Evolutionary conservation across 106 monocot species (phyloP), one percentile per base, ranked within the genome.

Genomic region (Dendrobium huoshanense): DNA sequence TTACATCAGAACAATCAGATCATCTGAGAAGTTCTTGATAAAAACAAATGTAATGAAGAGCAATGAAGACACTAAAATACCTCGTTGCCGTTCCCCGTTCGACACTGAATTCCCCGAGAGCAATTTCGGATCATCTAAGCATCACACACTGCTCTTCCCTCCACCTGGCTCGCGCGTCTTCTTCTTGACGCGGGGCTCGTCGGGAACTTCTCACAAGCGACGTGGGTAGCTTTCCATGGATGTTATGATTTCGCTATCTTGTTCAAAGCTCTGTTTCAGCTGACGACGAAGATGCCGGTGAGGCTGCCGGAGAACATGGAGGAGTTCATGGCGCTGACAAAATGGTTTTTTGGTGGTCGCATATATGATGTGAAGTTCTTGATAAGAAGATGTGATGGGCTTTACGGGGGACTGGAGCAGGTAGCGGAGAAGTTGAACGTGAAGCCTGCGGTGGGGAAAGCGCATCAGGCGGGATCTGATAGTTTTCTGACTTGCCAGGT

Each of bases 401-500:
- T 76, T 25, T 20, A 33, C 15, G 76, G 76, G 0, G 76, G 76
- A 9, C 25, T 76, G 24, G 76, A 76, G 76, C 7, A 13, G 5
- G 44, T 76, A n/a, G 76, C 76, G 2, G 47, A 25, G 49, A 18
- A 44, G 10, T 24, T 76, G 44, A 27, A 16, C 22, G 76, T 47
- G 76, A 13, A 76, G 76, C 44, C 48, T 3, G 9, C 1, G 25
- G 76, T 11, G 22, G 47, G 76, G 47, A 48, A 22, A 0, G 18
- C n/a, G 13, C 76, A 76, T 37, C 76, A 76, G 17, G 76, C 76
- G 33, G 76, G 76, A 6, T 76, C 76, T 9, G 76, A 76, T 37
- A 76, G 76, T 18, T 33, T 45, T 3, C 72, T 73, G 40, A 40
- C 17, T 44, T 44, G 44, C 44, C 44, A 44, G 8, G 44, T 44